Evolutionary conservation across 768 basidiomycete species (phyloP), one percentile per base, ranked within the genome.

Genomic region (Naganishia onofrii): DNA sequence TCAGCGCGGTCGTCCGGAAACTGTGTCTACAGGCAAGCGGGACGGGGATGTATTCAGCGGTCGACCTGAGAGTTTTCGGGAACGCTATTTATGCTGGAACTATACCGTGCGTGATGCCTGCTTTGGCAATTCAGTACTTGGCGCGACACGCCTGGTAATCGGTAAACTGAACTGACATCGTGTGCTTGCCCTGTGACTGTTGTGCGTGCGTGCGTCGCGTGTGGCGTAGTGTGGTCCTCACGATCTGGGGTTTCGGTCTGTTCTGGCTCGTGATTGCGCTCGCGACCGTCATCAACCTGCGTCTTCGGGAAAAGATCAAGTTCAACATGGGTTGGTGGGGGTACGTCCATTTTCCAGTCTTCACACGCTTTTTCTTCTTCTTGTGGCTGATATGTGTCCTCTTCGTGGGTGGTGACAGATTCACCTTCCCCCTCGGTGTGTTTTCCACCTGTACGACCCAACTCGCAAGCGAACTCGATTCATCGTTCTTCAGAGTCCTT

Each of bases 381-480:
- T n/a, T n/a, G n/a, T n/a, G n/a, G n/a, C n/a, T n/a, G n/a, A n/a
- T 36, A 12, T 36, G 36, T 36, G 36, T 36, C n/a, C n/a, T n/a
- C n/a, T n/a, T n/a, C n/a, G 36, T 36, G 36, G 36, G 12, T 36
- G 36, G n/a, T n/a, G 36, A 36, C 17, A 57, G 56, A 9, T 71
- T 79, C 57, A 81, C 80, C 13, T 81, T 81, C 71, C 80, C 80
- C 3, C 73, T 81, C 36, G 80, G 80, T 1, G 74, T 76, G 5
- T 76, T 76, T 21, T 72, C 75, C 1, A 75, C 74, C 9, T 74
- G 77, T 1, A 76, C 79, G 4, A 75, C 72, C 3, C 68, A 70
- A 29, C 71, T 81, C 19, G 78, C 76, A 7, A 69, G 21, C 5
- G 77, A 80, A 63, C 72, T 81, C 32, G 72, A 77, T 34, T 80